A percentile compares a stretch with the other conserved stretches of the same genome.
These are phyloP conservation scores for Noccaea bulbosa DNA, from an alignment of 345 rosid species.

Conservation along the genomic window DNA sequence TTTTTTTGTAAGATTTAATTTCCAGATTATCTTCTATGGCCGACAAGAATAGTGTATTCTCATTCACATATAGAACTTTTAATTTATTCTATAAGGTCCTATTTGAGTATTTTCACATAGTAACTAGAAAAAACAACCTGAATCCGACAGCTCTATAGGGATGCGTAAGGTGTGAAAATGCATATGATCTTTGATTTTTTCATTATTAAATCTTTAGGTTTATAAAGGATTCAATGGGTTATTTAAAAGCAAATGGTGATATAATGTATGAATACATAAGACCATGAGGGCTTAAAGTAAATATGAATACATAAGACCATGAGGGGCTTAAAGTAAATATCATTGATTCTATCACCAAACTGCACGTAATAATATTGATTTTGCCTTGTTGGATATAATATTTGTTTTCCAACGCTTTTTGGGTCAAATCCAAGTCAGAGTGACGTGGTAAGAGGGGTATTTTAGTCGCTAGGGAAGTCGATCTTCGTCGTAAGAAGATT, in stretches of 20 bases:
- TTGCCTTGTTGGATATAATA: constrained; percentile 32
- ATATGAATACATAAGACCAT: constrained; percentile 11
- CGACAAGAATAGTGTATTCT: constrained; percentile 8
- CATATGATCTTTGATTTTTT: no score
- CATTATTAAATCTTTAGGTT: no score
- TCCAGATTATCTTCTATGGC: neutral
- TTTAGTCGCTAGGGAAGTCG: neutral
- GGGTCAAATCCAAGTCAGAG: constrained; percentile 43
- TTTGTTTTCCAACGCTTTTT: constrained; percentile 24
- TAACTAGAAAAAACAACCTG: neutral
- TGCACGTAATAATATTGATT: constrained; percentile 12
- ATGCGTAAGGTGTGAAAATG: neutral
- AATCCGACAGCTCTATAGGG: neutral
- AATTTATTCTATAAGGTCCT: neutral
- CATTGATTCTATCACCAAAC: neutral
- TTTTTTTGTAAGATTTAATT: neutral
- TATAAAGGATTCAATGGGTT: neutral
- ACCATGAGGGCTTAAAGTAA: constrained; percentile 3
- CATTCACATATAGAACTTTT: constrained; percentile 10
- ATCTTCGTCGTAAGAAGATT: neutral
- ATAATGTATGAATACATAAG: neutral
- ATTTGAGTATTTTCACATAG: neutral
- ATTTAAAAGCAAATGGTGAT: neutral
- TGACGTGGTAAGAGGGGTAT: constrained; percentile 34
- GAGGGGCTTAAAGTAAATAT: constrained; percentile 22